Base-by-base conservation (phyloP, 768 basidiomycete species). In the Gyrodon lividus region DNA sequence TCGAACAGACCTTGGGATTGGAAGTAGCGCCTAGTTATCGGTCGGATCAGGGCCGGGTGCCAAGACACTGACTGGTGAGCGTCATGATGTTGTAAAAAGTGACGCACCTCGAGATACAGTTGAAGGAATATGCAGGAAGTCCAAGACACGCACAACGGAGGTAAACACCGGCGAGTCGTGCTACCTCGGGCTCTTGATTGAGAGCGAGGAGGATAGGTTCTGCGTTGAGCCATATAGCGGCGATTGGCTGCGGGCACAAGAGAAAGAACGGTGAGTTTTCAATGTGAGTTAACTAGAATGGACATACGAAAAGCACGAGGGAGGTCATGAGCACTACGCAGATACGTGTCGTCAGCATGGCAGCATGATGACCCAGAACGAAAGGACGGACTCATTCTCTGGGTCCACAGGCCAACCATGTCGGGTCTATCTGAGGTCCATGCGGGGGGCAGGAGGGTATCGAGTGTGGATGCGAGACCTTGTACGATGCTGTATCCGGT, bases 401-500 rank as follows among this genome's bases (percentile, higher is more conserved):
- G 92, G 8, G 87, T 70, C 94, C 94, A 96, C 7, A 96, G 76
- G 6, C 94, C 94, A 10, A 98, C 91, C 10, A 92, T 76, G 14
- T 86, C 72, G 0, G 94, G 96, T 26, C 86, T 83, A 1, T 84
- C 64, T 3, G 92, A 93, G 0, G 97, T 95, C 94, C 91, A 99
- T 14, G 96, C 94, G 34, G 91, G 83, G 1, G 97, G 96, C 8
- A 98, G 82, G 60, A 99, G 79, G 0, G 95, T 95, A 67, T 99
- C 97, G 17, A 99, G 81, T 0, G 92, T 85, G 43, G 87, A 89
- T 7, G 82, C 74, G 48, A 96, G 82, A 17, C 92, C 92, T 57
- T 88, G 87, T 6, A 94, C 73, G 48, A 96, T 85, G 56, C 85
- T 88, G 42, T 74, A 66, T 24, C 67, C 67, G 1, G 67, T 66